Evolutionary conservation across 352 stramenopile genomes (phyloP), one percentile per base, ranked within the genome.

Genomic region (Pythium plurisporium): DNA sequence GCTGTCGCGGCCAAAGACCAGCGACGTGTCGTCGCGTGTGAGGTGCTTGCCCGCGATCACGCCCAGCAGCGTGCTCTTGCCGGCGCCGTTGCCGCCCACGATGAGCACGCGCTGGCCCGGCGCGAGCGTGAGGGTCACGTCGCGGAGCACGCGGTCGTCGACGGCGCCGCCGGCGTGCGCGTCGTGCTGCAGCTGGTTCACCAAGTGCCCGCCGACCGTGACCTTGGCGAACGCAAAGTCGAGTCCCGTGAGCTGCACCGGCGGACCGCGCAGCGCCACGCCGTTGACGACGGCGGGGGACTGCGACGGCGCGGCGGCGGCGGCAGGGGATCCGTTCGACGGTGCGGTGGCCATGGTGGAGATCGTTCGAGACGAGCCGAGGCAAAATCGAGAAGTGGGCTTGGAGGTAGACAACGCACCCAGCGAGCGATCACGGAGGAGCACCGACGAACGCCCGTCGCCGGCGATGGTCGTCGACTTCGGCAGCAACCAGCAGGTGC

Each of bases 21-120:
- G 59, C 58, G 61, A 77, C 62, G 74, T 96, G 31, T 86, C 91
- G 36, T 92, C 85, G 9, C 93, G 87, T 17, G 89, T 91, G 36
- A 99, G 70, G 69, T 99, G 96, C 53, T 97, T 94, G 30, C 97
- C 97, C 0, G 88, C 93, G 9, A 99, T 65, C 5, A 99, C 87
- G 14, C 90, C 76, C 9, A 99, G 70, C 48, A 99, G 62, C 17
- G 97, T 99, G 49, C 82, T 97, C 66, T 98, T 98, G n/a, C 91
- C 89, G 17, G 85, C 89, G 49, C 96, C 96, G 67, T 99, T 99
- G 59, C 88, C 89, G n/a, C 96, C 96, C 17, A 98, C 86, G 7
- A 98, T 74, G 9, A 98, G 76, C 59, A 96, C 96, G 29, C 94
- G 80, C 33, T 94, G 89, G 22, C 92, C 92, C 1, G 65, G 65